Percentiles rank a stretch among this genome's conserved stretches.
phyloP scores from a whole-genome alignment of 257 asterid genomes.

The Apocynum venetum region DNA sequence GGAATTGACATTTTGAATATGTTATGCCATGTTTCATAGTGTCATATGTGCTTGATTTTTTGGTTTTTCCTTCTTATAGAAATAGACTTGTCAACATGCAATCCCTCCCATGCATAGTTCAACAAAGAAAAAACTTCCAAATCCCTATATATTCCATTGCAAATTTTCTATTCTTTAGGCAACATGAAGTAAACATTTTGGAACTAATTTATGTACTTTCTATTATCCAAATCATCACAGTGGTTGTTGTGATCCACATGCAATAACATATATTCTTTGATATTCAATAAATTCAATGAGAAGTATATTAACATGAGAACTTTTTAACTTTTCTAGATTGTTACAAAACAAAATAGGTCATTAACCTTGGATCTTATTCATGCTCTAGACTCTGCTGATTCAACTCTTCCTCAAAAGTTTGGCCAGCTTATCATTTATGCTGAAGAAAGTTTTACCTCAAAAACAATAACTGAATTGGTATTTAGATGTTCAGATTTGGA shows the following conservation, averaged over 20 bases:
- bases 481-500: constrained; percentile 88
- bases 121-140: neutral
- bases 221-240: neutral
- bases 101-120: neutral
- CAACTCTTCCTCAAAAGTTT: constrained; percentile 37
- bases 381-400: constrained; percentile 41
- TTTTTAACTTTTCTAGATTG: constrained; percentile 45
- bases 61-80: neutral
- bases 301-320: constrained; percentile 1
- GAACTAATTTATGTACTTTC: neutral
- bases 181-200: neutral
- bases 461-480: constrained; percentile 71
- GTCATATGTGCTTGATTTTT: neutral
- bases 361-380: constrained; percentile 59
- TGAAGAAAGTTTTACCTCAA: constrained; percentile 81
- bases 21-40: neutral
- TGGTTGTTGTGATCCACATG: neutral
- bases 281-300: neutral
- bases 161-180: neutral
- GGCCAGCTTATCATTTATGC: constrained; percentile 74
- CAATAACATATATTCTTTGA: neutral
- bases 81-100: constrained; percentile 2
- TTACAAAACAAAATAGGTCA: constrained; percentile 52
- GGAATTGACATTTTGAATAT: neutral
- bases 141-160: neutral